Base-by-base conservation (phyloP, 805 yeast species). In the Candida krabiensis region DNA sequence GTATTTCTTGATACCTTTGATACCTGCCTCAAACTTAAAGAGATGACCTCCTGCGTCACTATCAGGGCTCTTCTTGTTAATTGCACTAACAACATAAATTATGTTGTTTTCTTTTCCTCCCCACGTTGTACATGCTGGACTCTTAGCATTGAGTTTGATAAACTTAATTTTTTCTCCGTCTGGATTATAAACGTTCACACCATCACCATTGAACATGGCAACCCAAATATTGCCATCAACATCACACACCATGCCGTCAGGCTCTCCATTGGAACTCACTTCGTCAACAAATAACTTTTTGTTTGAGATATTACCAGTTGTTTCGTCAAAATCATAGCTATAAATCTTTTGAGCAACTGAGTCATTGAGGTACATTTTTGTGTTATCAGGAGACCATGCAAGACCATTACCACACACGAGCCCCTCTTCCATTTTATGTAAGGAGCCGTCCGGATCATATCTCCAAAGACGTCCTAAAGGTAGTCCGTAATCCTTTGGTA, bases 61-160 rank as follows among this genome's bases (percentile, higher is more conserved):
- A 16, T 19, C 39, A 9, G 29, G 30, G 9, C 27, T 30, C 9
- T 16, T 24, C 14, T 35, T 36, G 30, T 49, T 42, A 15, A 34
- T 38, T 6, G 63, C 65, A 17, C 56, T 47, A 1, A 55, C 59
- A 12, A 52, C 52, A 37, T 54, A 59, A 12, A 61, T 29, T 9
- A 48, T 50, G 41, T 54, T 48, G 35, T 52, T 48, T 35, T 60
- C 41, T 17, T 43, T 43, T 5, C 65, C 65, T 12, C 66, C 67
- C 67, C 67, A 62, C 3, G 65, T 53, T 22, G 66, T 59, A 41
- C 66, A 62, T 15, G 66, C 56, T 24, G 48, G 41, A 27, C 45
- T 40, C 27, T 32, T 29, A 6, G 56, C 54, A 21, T 57, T 49
- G 25, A 47, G 36, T 29, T 39, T 39, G 28, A 55, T 47, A 12